Conservation (phyloP, 2,329 filamentous ascomycete genomes). For the Fusarium robinianum region DNA sequence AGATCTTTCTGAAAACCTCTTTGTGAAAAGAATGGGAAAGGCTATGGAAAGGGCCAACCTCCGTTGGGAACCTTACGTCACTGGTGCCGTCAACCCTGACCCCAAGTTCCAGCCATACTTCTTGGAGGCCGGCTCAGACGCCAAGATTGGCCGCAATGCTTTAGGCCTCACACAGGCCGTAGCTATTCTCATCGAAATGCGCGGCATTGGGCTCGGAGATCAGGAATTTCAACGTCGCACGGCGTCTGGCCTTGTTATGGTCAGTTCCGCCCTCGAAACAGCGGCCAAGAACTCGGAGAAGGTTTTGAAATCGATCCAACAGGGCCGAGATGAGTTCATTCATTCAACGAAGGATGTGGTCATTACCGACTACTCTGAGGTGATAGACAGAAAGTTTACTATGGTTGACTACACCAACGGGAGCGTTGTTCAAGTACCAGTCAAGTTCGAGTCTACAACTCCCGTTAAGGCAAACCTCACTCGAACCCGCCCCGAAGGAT, state of each 20-base stretch:
- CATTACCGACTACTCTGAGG: constrained; percentile 34
- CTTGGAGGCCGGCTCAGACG: constrained; percentile 39
- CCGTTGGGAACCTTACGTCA: constrained; percentile 39
- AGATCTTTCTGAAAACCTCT: constrained; percentile 36
- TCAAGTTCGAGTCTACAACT: constrained; percentile 39
- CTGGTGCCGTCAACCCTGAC: constrained; percentile 22
- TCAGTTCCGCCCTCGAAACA: constrained; percentile 36
- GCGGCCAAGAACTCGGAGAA: constrained; percentile 36
- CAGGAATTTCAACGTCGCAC: constrained; percentile 40
- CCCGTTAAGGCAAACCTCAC: constrained; percentile 36
- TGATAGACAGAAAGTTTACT: constrained; percentile 27
- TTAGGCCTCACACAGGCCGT: constrained; percentile 38
- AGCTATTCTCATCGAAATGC: constrained; percentile 39
- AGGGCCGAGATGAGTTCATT: constrained; percentile 36
- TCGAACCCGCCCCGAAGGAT: constrained; percentile 37
- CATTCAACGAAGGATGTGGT: constrained; percentile 35
- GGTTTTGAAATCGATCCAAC: constrained; percentile 34
- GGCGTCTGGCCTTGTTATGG: constrained; percentile 36
- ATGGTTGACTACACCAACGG: constrained; percentile 38
- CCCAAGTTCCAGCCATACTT: background rate
- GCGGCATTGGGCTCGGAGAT: constrained; percentile 38
- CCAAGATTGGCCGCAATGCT: constrained; percentile 39
- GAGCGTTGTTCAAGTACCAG: constrained; percentile 33
- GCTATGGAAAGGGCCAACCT: constrained; percentile 37
- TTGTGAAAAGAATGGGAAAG: constrained; percentile 34